Evolutionary conservation across 345 rosid species (phyloP).

Genomic region (Lepidium didymum): DNA sequence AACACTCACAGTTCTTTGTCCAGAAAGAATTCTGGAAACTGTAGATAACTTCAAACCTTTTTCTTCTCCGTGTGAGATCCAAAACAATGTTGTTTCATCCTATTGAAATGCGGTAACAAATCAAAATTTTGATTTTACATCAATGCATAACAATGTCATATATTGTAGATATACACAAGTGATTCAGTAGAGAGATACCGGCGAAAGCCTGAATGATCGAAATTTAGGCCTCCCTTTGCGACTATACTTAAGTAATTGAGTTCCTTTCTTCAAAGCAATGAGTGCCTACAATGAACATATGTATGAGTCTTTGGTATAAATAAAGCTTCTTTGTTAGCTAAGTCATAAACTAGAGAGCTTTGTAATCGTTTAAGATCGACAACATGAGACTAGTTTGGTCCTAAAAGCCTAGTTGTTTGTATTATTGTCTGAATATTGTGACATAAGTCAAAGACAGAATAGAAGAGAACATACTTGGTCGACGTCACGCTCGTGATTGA

Average conservation of each 20-base stretch:
- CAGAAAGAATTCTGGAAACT: constrained; percentile 64
- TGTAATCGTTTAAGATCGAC: background rate
- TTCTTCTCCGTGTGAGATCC: constrained; percentile 81
- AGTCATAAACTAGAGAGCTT: background rate
- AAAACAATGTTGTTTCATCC: constrained; percentile 83
- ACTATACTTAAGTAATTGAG: constrained; percentile 84
- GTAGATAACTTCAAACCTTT: constrained; percentile 55
- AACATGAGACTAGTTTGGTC: background rate
- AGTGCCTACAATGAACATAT: constrained; percentile 53
- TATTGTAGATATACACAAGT: background rate
- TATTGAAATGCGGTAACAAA: constrained; percentile 10
- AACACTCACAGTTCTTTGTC: constrained; percentile 91
- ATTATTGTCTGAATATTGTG: no score
- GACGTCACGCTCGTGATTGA: constrained; percentile 72
- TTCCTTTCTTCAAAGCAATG: constrained; percentile 67
- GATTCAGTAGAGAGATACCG: constrained; percentile 36
- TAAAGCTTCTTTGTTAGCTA: background rate
- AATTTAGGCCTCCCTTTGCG: constrained; percentile 92
- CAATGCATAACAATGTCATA: background rate
- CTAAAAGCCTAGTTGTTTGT: no score
- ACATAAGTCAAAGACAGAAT: background rate
- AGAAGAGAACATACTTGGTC: constrained; percentile 49
- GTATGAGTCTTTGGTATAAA: background rate
- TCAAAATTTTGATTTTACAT: background rate
- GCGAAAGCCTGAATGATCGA: constrained; percentile 65